Conservation (phyloP, 2,329 filamentous ascomycete genomes). For the Arthrobotrys megalospora region DNA sequence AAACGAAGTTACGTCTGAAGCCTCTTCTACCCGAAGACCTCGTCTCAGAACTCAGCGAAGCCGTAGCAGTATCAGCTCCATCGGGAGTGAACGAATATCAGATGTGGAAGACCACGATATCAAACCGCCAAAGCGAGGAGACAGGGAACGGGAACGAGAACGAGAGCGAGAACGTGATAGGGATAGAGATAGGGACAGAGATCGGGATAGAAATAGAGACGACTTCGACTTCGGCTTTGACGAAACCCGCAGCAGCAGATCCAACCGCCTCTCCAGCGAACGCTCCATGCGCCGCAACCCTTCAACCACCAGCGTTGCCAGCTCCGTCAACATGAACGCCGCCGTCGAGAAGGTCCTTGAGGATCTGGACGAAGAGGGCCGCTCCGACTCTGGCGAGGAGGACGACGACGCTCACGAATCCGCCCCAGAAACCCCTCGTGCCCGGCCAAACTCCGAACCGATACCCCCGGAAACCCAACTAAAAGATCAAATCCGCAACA, state of each 20-base stretch:
- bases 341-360: constrained; percentile 57
- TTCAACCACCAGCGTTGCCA: constrained; percentile 35
- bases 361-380: constrained; percentile 56
- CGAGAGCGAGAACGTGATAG: constrained; percentile 43
- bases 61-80: constrained; percentile 57
- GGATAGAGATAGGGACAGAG: constrained; percentile 31
- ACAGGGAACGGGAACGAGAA: constrained; percentile 60
- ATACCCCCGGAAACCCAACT: constrained; percentile 89
- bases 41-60: constrained; percentile 54
- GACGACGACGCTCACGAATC: constrained; percentile 63
- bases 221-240: constrained; percentile 59
- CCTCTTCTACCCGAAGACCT: constrained; percentile 28
- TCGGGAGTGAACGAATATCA: constrained; percentile 50
- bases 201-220: background rate
- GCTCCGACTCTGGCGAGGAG: constrained; percentile 54
- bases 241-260: constrained; percentile 65
- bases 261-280: constrained; percentile 65
- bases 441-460: constrained; percentile 69
- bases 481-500: constrained; percentile 87
- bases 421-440: constrained; percentile 79
- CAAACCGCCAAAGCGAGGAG: constrained; percentile 41
- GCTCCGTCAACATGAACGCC: constrained; percentile 42
- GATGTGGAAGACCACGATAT: constrained; percentile 47
- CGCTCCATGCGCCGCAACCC: constrained; percentile 39
- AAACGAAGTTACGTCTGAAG: constrained; percentile 46